These are phyloP conservation scores for Chiua sp. DNA, from an alignment of 1,284 basidiomycete genomes.

Conservation along the genomic window DNA sequence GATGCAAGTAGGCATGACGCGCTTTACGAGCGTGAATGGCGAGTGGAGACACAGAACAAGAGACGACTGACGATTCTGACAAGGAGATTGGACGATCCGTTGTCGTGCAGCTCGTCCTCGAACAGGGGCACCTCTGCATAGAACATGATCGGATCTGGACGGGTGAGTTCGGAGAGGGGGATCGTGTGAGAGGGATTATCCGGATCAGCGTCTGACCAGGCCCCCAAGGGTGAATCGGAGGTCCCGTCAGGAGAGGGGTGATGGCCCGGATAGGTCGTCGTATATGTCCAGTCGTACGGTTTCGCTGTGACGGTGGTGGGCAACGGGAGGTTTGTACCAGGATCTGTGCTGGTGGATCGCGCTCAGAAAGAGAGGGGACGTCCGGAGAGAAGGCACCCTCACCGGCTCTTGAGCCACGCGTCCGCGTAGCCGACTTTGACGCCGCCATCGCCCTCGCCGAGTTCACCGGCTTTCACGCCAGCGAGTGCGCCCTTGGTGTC, in stretches of 20 bases:
- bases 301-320: slow-evolving; percentile 79
- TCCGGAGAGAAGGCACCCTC: slow-evolving; percentile 20
- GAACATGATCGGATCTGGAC: slow-evolving; percentile 93
- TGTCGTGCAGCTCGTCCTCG: slow-evolving; percentile 95
- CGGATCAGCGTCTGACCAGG: slow-evolving; percentile 60
- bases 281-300: slow-evolving; percentile 99
- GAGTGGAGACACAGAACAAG: background rate
- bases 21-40: slow-evolving; percentile 51
- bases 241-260: slow-evolving; percentile 14
- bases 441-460: slow-evolving; percentile 81
- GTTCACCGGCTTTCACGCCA: slow-evolving; percentile 78
- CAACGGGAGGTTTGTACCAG: slow-evolving; percentile 68
- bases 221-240: slow-evolving; percentile 20
- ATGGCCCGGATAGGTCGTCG: slow-evolving; percentile 85
- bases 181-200: slow-evolving; percentile 65
- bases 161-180: slow-evolving; percentile 83
- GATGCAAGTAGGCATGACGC: slow-evolving; percentile 97
- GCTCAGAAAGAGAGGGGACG: slow-evolving; percentile 16
- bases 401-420: slow-evolving; percentile 92
- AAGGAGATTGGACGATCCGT: slow-evolving; percentile 83
- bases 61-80: slow-evolving; percentile 78
- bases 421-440: slow-evolving; percentile 96
- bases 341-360: slow-evolving; percentile 49
- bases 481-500: slow-evolving; percentile 73
- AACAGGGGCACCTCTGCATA: slow-evolving; percentile 93